Evolutionary conservation across 2,329 filamentous ascomycete species (phyloP).

Genomic region (Paracoccidioides lutzii): DNA sequence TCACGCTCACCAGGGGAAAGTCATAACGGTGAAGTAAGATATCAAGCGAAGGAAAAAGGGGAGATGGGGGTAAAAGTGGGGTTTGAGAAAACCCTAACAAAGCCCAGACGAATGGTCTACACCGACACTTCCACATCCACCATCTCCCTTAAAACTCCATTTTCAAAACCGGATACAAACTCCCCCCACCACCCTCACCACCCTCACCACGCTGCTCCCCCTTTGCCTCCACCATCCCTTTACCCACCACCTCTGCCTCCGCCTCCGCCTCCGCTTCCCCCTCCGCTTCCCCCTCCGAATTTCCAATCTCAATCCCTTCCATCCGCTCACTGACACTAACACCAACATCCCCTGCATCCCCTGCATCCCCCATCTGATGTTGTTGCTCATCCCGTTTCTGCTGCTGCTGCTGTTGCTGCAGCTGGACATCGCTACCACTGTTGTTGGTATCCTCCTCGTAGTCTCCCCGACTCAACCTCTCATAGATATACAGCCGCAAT

Average conservation of each 20-base stretch:
- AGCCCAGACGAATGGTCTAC: too few relatives aligned
- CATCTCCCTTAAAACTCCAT: constrained; percentile 12
- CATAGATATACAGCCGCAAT: constrained; percentile 44
- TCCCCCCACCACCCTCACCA: constrained; percentile 1
- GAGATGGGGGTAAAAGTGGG: too few relatives aligned
- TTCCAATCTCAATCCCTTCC: constrained; percentile 1
- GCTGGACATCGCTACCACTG: not conserved
- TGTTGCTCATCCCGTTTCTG: constrained; percentile 11
- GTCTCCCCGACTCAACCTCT: constrained; percentile 41
- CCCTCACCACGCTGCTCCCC: constrained; percentile 9
- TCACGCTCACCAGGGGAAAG: too few relatives aligned
- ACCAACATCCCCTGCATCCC: not conserved
- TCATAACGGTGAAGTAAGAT: too few relatives aligned
- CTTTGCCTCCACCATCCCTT: constrained; percentile 9
- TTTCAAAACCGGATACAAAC: constrained; percentile 16
- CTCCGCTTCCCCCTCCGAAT: not conserved
- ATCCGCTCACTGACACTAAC: constrained; percentile 1
- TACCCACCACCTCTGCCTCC: not conserved
- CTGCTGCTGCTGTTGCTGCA: too few relatives aligned
- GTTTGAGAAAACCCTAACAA: too few relatives aligned
- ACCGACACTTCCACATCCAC: too few relatives aligned
- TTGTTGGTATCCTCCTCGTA: constrained; percentile 24
- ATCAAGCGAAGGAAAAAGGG: too few relatives aligned
- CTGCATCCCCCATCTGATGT: not conserved
- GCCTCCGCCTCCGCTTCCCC: constrained; percentile 6